These are phyloP conservation scores for Salvia rosmarinus DNA, from an alignment of 257 asterid genomes.

Conservation along the genomic window DNA sequence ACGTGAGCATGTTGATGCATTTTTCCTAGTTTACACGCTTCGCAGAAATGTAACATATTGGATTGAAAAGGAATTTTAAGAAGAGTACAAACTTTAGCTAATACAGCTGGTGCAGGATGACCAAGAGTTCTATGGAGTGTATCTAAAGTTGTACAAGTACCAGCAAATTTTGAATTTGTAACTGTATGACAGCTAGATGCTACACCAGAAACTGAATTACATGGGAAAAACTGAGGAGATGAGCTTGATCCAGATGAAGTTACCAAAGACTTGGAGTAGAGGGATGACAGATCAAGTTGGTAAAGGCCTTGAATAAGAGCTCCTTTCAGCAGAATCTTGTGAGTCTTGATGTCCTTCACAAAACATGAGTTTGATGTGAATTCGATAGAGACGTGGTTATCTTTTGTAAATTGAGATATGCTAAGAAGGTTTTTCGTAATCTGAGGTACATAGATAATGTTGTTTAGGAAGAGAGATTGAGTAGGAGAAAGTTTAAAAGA, in stretches of 20 bases:
- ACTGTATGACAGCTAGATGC: too few species aligned
- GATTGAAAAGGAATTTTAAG: neutral
- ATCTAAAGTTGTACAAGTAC: too few species aligned
- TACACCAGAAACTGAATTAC: too few species aligned
- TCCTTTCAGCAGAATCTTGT: neutral
- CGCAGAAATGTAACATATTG: neutral
- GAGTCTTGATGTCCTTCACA: neutral
- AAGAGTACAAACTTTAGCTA: neutral
- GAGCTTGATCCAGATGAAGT: too few species aligned
- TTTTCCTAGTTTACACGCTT: neutral
- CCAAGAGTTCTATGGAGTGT: neutral
- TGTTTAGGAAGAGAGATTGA: too few species aligned
- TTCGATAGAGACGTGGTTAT: neutral
- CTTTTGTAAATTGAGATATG: too few species aligned
- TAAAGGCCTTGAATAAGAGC: neutral
- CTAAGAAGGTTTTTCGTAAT: neutral
- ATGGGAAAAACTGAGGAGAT: too few species aligned
- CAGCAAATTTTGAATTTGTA: too few species aligned
- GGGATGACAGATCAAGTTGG: neutral
- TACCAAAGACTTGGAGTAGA: too few species aligned
- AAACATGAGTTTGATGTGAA: neutral
- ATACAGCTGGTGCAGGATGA: neutral
- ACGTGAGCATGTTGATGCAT: neutral
- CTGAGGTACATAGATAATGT: too few species aligned
- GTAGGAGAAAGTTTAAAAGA: too few species aligned